Percentiles rank a stretch among this genome's conserved stretches.
These are phyloP conservation scores for Ceratocystis huliohia DNA, from an alignment of 2,329 filamentous ascomycete species.

Conservation along the genomic window DNA sequence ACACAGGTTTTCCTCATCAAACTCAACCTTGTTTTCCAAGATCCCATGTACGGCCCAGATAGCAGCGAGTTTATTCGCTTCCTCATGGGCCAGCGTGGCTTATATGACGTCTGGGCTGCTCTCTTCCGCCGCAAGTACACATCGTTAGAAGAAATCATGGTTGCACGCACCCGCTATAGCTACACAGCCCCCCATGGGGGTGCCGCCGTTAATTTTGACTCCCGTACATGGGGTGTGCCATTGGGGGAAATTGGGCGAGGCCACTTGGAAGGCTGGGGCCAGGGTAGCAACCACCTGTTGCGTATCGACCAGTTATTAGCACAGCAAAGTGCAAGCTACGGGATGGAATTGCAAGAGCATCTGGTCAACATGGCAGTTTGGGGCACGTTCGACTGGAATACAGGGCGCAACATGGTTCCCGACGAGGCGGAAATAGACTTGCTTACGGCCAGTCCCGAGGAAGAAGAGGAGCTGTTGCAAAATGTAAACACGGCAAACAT, in stretches of 20 bases:
- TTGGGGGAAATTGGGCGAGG: slow-evolving; percentile 38
- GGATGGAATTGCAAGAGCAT: slow-evolving; percentile 40
- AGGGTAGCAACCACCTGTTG: slow-evolving; percentile 26
- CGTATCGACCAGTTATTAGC: slow-evolving; percentile 48
- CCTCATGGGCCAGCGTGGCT: slow-evolving; percentile 45
- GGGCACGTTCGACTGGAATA: slow-evolving; percentile 46
- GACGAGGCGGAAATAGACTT: slow-evolving; percentile 40
- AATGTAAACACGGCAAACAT: slow-evolving; percentile 29
- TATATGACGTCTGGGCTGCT: slow-evolving; percentile 46
- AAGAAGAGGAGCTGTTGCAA: slow-evolving; percentile 28
- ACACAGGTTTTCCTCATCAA: slow-evolving; percentile 57
- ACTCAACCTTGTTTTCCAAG: slow-evolving; percentile 55
- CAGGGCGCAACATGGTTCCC: slow-evolving; percentile 39
- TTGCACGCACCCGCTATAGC: slow-evolving; percentile 46
- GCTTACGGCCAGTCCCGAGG: slow-evolving; percentile 29
- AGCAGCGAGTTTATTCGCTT: slow-evolving; percentile 41
- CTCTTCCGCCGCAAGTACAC: slow-evolving; percentile 45
- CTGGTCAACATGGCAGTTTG: slow-evolving; percentile 47
- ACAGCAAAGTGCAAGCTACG: slow-evolving; percentile 41
- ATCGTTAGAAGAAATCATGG: slow-evolving; percentile 39
- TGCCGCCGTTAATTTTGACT: slow-evolving; percentile 19
- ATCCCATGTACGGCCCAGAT: slow-evolving; percentile 45
- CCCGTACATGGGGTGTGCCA: slow-evolving; percentile 40
- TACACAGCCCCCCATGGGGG: slow-evolving; percentile 29
- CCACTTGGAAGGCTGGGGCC: slow-evolving; percentile 46